These are phyloP conservation scores for Pseudohalonectria lignicola DNA, from an alignment of 2,329 filamentous ascomycete species.

Conservation along the genomic window DNA sequence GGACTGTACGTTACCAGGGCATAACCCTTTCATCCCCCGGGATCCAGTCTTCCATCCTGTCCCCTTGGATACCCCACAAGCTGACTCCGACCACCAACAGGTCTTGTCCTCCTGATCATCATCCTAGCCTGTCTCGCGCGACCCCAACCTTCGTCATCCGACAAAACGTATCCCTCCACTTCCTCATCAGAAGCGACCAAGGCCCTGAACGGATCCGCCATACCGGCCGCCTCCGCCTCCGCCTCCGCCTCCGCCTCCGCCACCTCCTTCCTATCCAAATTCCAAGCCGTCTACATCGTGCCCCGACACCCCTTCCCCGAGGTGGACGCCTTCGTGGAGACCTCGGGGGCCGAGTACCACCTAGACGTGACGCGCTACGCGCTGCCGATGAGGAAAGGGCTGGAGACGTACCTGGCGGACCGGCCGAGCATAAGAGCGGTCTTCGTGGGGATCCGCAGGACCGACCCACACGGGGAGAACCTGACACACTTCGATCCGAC, in stretches of 20 bases:
- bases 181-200: not conserved
- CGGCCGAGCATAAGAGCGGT: slow-evolving; percentile 60
- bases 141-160: slow-evolving; percentile 6
- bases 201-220: slow-evolving; percentile 3
- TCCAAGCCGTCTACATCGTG: slow-evolving; percentile 85
- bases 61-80: too few species aligned
- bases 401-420: slow-evolving; percentile 64
- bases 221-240: slow-evolving; percentile 6
- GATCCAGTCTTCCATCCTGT: too few species aligned
- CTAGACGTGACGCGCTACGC: slow-evolving; percentile 66
- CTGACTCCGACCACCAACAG: too few species aligned
- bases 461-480: slow-evolving; percentile 77
- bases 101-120: slow-evolving; percentile 80
- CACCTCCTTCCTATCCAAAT: slow-evolving; percentile 25
- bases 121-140: slow-evolving; percentile 57
- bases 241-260: slow-evolving; percentile 5
- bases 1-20: too few species aligned
- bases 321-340: slow-evolving; percentile 73
- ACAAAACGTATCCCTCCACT: slow-evolving; percentile 4
- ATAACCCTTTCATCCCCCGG: too few species aligned
- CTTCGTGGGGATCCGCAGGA: slow-evolving; percentile 78
- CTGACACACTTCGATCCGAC: slow-evolving; percentile 79
- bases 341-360: slow-evolving; percentile 57
- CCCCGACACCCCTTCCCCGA: slow-evolving; percentile 73
- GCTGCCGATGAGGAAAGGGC: slow-evolving; percentile 69